phyloP scores from a whole-genome alignment of 2,329 filamentous ascomycete species.

The Talaromyces marneffei region DNA sequence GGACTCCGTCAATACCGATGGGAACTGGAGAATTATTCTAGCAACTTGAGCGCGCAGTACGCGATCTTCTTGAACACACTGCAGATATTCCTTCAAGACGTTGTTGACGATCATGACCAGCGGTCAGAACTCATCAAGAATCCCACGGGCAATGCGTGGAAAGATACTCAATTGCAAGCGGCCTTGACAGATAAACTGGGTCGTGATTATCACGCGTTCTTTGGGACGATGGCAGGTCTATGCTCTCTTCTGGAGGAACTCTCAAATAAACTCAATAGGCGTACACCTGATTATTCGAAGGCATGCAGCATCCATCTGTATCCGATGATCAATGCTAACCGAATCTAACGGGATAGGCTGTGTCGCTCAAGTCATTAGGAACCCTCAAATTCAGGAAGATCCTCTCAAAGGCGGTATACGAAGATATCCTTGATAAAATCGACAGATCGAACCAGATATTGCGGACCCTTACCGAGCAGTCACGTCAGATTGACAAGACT shows the following conservation, averaged over 20 bases:
- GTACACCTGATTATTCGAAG: neutral
- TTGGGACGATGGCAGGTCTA: neutral
- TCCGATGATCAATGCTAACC: neutral
- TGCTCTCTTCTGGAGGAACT: neutral
- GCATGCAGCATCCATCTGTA: neutral
- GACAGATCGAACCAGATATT: conserved; percentile 15
- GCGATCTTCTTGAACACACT: conserved; percentile 12
- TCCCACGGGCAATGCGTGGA: neutral
- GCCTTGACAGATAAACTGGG: neutral
- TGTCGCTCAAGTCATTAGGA: neutral
- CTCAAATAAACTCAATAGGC: neutral
- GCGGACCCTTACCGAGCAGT: conserved; percentile 17
- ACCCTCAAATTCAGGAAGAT: conserved; percentile 3
- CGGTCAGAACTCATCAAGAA: neutral
- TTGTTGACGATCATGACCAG: neutral
- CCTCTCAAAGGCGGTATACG: conserved; percentile 17
- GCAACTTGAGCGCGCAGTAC: conserved; percentile 14
- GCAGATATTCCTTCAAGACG: neutral
- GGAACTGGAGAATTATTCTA: neutral
- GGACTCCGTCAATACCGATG: conserved; percentile 19
- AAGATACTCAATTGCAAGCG: neutral
- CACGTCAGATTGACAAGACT: neutral
- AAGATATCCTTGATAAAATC: conserved; percentile 14
- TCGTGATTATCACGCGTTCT: neutral
- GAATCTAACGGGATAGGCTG: neutral